These are phyloP conservation scores for Wallacemonas rigidus DNA, from an alignment of 208 protist species.

Conservation along the genomic window DNA sequence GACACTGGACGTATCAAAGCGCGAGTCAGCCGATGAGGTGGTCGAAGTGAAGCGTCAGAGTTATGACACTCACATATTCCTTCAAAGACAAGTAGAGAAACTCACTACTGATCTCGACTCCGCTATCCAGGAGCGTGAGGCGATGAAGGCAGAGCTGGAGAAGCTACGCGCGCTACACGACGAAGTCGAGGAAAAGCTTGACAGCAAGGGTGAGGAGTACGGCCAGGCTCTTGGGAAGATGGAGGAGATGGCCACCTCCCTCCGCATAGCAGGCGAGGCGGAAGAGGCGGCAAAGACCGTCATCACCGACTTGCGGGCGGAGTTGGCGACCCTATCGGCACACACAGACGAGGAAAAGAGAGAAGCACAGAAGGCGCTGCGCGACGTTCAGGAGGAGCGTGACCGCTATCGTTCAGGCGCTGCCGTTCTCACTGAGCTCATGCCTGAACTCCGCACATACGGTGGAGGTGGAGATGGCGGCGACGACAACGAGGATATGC, in stretches of 20 bases:
- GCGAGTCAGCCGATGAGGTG: neutral
- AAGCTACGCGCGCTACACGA: neutral
- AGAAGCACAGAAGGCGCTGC: neutral
- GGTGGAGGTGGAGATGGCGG: neutral
- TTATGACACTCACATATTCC: neutral
- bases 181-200: neutral
- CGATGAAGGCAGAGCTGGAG: neutral
- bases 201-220: constrained; percentile 4
- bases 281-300: neutral
- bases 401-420: constrained; percentile 8
- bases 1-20: neutral
- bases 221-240: constrained; percentile 2
- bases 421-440: constrained; percentile 7
- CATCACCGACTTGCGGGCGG: neutral
- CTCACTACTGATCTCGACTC: neutral
- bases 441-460: constrained; percentile 9
- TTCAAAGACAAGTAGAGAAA: neutral
- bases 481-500: constrained; percentile 4
- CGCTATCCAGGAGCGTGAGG: neutral
- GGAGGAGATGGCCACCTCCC: constrained; percentile 7
- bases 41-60: neutral
- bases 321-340: neutral
- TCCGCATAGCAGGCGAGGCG: neutral
- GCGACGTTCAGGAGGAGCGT: neutral
- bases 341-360: constrained; percentile 9